Evolutionary conservation across 345 rosid genomes (phyloP).

Genomic region (Raphanus sativus): DNA sequence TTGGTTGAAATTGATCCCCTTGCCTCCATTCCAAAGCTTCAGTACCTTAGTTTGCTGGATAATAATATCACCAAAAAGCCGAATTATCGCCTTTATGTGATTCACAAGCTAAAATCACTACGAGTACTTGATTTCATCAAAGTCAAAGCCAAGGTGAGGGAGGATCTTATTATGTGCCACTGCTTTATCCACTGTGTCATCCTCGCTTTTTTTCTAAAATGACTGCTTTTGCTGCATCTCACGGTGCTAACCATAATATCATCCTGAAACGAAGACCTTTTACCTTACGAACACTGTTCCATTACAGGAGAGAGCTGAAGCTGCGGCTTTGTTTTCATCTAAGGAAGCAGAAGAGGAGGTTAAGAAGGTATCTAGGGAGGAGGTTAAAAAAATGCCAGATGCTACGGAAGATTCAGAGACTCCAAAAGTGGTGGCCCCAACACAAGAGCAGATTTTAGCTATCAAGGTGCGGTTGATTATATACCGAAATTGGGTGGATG

Average conservation of each 20-base stretch:
- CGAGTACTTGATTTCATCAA: slow-evolving; percentile 91
- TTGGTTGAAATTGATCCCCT: slow-evolving; percentile 97
- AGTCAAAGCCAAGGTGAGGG: slow-evolving; percentile 82
- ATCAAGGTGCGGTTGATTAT: slow-evolving; percentile 67
- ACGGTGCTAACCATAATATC: neutral
- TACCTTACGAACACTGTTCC: neutral
- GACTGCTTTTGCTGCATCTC: slow-evolving; percentile 2
- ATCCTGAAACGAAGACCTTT: slow-evolving; percentile 3
- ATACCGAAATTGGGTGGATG: too few species aligned
- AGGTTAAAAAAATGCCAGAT: slow-evolving; percentile 55
- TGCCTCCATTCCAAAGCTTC: slow-evolving; percentile 83
- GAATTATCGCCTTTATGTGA: slow-evolving; percentile 88
- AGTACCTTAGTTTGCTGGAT: slow-evolving; percentile 86
- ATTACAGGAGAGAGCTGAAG: slow-evolving; percentile 85
- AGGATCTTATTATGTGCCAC: slow-evolving; percentile 24
- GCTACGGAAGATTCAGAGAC: slow-evolving; percentile 53
- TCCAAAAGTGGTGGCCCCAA: slow-evolving; percentile 84
- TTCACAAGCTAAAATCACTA: slow-evolving; percentile 81
- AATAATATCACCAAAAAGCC: slow-evolving; percentile 89
- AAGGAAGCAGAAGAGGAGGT: slow-evolving; percentile 89
- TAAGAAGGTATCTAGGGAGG: slow-evolving; percentile 69
- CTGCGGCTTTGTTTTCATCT: slow-evolving; percentile 73
- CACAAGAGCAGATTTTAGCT: slow-evolving; percentile 90
- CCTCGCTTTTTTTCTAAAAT: neutral
- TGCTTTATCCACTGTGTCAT: neutral